Percentiles rank a stretch among this genome's conserved stretches.
These are phyloP conservation scores for Saccharomycopsis oosterbeekiorum DNA, from an alignment of 805 yeast species.

Conservation along the genomic window DNA sequence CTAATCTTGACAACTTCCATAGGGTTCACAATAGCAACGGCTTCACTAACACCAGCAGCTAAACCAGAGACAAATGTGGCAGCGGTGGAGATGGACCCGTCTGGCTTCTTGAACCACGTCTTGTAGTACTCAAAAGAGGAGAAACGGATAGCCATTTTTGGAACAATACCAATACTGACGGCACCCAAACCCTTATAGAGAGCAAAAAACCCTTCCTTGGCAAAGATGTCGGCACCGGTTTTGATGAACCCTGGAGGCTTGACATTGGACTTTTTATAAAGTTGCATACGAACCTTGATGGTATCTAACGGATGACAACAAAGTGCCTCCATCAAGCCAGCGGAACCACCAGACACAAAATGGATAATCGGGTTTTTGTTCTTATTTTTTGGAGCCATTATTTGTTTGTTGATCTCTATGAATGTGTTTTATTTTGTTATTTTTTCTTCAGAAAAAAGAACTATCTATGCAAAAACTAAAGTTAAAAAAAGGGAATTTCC, in stretches of 20 bases:
- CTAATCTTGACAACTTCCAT: slow-evolving; percentile 96
- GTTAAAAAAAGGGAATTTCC: background rate
- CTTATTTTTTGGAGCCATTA: slow-evolving; percentile 17
- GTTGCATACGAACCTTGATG: slow-evolving; percentile 94
- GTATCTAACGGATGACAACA: slow-evolving; percentile 98
- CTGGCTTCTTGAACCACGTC: slow-evolving; percentile 49
- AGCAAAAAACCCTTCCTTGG: slow-evolving; percentile 74
- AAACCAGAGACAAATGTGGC: slow-evolving; percentile 87
- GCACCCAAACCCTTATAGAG: slow-evolving; percentile 95
- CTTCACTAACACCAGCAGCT: slow-evolving; percentile 95
- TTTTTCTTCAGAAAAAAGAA: background rate
- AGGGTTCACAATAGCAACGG: slow-evolving; percentile 89
- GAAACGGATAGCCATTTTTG: slow-evolving; percentile 96
- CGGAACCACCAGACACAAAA: slow-evolving; percentile 89
- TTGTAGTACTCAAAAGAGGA: slow-evolving; percentile 89
- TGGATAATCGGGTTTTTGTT: slow-evolving; percentile 44
- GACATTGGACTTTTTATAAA: slow-evolving; percentile 48
- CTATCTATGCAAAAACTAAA: background rate
- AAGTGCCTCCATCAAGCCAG: slow-evolving; percentile 95
- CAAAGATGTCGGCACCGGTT: slow-evolving; percentile 72
- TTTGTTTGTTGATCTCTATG: background rate
- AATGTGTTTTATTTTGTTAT: too few relatives aligned
- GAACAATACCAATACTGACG: slow-evolving; percentile 93
- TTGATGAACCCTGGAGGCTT: slow-evolving; percentile 79
- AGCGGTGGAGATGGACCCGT: slow-evolving; percentile 60